Evolutionary conservation across 176 grass and related monocot species (phyloP).

Genomic region (Tillandsia leiboldiana): DNA sequence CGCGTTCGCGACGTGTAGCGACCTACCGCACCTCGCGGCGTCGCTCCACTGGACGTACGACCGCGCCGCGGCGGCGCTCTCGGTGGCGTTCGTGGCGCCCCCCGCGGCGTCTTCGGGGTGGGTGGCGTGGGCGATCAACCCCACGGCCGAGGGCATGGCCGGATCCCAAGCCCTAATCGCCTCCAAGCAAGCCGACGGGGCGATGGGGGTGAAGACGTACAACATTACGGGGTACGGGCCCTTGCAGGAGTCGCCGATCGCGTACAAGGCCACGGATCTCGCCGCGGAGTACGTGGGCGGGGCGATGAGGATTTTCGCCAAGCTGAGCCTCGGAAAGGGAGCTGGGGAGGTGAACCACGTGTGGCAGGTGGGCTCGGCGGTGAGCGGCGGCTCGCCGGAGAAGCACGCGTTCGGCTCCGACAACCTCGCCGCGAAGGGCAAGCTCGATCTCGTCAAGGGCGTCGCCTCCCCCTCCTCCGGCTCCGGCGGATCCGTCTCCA

Average conservation of each 20-base stretch:
- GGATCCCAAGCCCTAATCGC: constrained; percentile 57
- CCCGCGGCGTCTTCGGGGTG: constrained; percentile 25
- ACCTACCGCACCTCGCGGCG: constrained; percentile 29
- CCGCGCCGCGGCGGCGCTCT: constrained; percentile 14
- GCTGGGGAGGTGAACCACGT: constrained; percentile 44
- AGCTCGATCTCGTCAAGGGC: constrained; percentile 17
- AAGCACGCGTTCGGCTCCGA: constrained; percentile 34
- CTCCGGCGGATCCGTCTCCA: neutral
- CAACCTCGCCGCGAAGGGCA: constrained; percentile 31
- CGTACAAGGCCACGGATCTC: constrained; percentile 26
- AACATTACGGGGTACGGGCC: constrained; percentile 20
- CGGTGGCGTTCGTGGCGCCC: constrained; percentile 44
- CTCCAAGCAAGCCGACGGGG: neutral
- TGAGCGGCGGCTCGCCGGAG: constrained; percentile 27
- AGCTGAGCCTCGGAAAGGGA: constrained; percentile 30
- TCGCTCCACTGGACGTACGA: constrained; percentile 58
- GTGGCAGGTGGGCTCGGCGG: constrained; percentile 54
- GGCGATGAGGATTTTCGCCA: constrained; percentile 47
- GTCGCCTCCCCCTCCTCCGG: neutral
- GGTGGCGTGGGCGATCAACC: constrained; percentile 63
- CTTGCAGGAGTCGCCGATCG: constrained; percentile 12
- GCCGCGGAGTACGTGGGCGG: constrained; percentile 35
- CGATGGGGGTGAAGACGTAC: constrained; percentile 38
- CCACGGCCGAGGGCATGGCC: constrained; percentile 39
- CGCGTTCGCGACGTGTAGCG: constrained; percentile 30